Conservation (phyloP, 306 rosid genomes). For the Myrica gale region DNA sequence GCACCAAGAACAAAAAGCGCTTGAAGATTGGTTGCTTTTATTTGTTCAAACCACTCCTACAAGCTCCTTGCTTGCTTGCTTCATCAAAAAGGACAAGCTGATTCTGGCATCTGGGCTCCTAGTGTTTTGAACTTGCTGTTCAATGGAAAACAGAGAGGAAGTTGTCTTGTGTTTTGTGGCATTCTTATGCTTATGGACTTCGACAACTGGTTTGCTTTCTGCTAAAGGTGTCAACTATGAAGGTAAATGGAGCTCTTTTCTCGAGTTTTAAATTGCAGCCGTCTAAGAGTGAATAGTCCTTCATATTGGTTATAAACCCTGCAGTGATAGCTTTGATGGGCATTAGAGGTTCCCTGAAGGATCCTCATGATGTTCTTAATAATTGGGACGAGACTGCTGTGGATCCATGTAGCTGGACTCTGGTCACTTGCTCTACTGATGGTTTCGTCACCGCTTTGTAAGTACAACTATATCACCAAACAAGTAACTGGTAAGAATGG, state of each 20-base stretch:
- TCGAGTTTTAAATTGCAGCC: constrained; percentile 8
- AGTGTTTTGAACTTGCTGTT: constrained; percentile 15
- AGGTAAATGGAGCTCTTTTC: constrained; percentile 50
- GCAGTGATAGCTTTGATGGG: constrained; percentile 74
- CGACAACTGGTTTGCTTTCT: constrained; percentile 56
- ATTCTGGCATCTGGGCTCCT: constrained; percentile 29
- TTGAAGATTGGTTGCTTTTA: constrained; percentile 43
- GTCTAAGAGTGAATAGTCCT: neutral
- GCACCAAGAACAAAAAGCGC: constrained; percentile 34
- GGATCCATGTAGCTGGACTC: constrained; percentile 91
- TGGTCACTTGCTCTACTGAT: constrained; percentile 80
- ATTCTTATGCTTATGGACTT: constrained; percentile 48
- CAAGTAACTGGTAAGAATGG: neutral
- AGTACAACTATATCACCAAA: constrained; percentile 31
- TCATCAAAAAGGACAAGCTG: constrained; percentile 19
- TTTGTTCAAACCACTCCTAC: constrained; percentile 37
- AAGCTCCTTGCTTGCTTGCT: constrained; percentile 35
- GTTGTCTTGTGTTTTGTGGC: constrained; percentile 36
- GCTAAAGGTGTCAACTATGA: constrained; percentile 84
- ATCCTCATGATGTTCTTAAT: constrained; percentile 56
- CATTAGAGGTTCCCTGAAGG: constrained; percentile 49
- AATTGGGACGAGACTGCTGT: constrained; percentile 83
- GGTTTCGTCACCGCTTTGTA: constrained; percentile 64
- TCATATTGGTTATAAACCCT: constrained; percentile 9
- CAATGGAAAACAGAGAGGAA: constrained; percentile 51